Evolutionary conservation across 805 yeast species (phyloP).

Genomic region (Suhomyces kilbournensis): DNA sequence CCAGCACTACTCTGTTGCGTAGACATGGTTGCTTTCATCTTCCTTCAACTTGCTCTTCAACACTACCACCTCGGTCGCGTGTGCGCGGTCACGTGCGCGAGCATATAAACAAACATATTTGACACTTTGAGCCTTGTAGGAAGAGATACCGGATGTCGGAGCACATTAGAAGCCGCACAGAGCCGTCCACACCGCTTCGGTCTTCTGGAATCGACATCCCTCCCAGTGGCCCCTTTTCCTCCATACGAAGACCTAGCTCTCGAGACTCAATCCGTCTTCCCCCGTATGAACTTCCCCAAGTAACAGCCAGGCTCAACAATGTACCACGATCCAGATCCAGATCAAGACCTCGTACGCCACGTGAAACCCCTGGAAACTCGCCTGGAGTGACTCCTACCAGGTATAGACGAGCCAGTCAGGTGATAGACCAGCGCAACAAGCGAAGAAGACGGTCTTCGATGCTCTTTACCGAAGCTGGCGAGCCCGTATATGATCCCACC

Average conservation of each 20-base stretch:
- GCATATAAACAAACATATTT: background rate
- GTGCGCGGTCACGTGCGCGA: background rate
- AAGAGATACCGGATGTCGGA: background rate
- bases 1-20: background rate
- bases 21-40: background rate
- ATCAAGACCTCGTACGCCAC: constrained; percentile 2
- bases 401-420: constrained; percentile 8
- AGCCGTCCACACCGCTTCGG: constrained; percentile 19
- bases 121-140: background rate
- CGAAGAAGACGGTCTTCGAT: constrained; percentile 27
- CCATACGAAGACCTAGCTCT: constrained; percentile 2
- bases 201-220: background rate
- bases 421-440: constrained; percentile 3
- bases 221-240: constrained; percentile 4
- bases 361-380: background rate
- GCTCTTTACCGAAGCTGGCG: constrained; percentile 19
- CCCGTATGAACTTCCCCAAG: constrained; percentile 20
- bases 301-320: constrained; percentile 9
- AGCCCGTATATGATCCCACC: constrained; percentile 23
- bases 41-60: background rate
- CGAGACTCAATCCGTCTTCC: constrained; percentile 18
- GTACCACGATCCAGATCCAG: constrained; percentile 1
- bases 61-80: background rate
- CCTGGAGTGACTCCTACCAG: background rate
- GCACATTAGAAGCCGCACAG: constrained; percentile 8